These are phyloP conservation scores for Delonix regia DNA, from an alignment of 306 rosid species.

Conservation along the genomic window DNA sequence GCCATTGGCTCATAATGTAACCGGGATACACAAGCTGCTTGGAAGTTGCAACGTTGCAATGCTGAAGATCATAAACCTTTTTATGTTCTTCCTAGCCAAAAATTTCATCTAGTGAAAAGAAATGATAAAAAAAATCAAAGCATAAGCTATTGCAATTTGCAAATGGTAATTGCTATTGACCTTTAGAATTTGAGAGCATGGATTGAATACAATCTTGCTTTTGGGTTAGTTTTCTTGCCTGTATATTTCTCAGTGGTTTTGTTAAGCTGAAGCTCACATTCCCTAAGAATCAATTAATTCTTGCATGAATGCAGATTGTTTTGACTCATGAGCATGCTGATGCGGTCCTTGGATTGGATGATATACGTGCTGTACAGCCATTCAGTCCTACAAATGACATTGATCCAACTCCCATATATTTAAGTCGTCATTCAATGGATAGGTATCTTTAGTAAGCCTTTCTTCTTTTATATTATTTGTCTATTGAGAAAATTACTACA, in stretches of 20 bases:
- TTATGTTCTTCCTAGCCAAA: constrained; percentile 5
- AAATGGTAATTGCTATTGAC: constrained; percentile 13
- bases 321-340: constrained; percentile 99
- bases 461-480: constrained; percentile 1
- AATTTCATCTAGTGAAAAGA: not conserved
- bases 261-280: constrained; percentile 11
- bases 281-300: constrained; percentile 22
- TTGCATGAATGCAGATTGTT: constrained; percentile 69
- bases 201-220: constrained; percentile 4
- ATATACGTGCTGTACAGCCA: constrained; percentile 87
- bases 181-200: constrained; percentile 11
- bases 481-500: not conserved
- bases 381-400: constrained; percentile 82
- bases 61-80: constrained; percentile 2
- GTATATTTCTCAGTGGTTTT: constrained; percentile 15
- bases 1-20: not conserved
- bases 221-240: constrained; percentile 21
- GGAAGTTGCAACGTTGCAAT: not conserved
- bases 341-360: constrained; percentile 99
- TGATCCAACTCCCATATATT: constrained; percentile 81
- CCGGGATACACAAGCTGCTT: constrained; percentile 3
- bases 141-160: constrained; percentile 1
- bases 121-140: not conserved
- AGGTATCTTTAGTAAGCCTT: constrained; percentile 57
- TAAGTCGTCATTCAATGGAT: constrained; percentile 82